Conservation (phyloP, 257 asterid species). For the Nicotiana paniculata region DNA sequence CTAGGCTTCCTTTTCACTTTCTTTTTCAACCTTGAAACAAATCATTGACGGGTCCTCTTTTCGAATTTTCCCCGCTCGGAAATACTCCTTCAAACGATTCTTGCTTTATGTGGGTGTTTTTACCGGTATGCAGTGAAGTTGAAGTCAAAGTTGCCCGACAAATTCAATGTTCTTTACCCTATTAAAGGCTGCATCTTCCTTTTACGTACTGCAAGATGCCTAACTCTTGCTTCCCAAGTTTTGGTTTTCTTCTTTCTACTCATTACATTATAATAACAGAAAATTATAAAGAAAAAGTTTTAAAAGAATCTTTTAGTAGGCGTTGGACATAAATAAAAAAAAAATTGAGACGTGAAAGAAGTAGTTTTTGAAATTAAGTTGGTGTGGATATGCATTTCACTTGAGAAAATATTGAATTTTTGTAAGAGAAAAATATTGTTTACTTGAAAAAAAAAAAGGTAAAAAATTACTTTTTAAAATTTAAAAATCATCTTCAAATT, state of each 20-base stretch:
- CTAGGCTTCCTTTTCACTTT: background rate
- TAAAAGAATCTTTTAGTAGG: background rate
- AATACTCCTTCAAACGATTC: constrained; percentile 1
- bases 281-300: background rate
- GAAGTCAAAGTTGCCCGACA: constrained; percentile 6
- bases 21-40: constrained; percentile 5
- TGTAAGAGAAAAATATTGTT: too few species aligned
- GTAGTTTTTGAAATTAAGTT: too few species aligned
- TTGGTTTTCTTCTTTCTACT: background rate
- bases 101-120: constrained; percentile 5
- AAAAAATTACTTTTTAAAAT: too few species aligned
- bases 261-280: background rate
- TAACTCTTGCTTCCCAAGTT: background rate
- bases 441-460: too few species aligned
- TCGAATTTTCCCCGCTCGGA: background rate
- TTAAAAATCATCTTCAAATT: too few species aligned
- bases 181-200: constrained; percentile 3
- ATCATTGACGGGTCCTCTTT: constrained; percentile 14
- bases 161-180: background rate
- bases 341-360: too few species aligned
- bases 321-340: too few species aligned
- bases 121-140: background rate
- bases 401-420: too few species aligned
- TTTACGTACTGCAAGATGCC: background rate
- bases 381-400: too few species aligned